phyloP scores from a whole-genome alignment of 179 eudicot genomes.

The Monotropa hypopitys region DNA sequence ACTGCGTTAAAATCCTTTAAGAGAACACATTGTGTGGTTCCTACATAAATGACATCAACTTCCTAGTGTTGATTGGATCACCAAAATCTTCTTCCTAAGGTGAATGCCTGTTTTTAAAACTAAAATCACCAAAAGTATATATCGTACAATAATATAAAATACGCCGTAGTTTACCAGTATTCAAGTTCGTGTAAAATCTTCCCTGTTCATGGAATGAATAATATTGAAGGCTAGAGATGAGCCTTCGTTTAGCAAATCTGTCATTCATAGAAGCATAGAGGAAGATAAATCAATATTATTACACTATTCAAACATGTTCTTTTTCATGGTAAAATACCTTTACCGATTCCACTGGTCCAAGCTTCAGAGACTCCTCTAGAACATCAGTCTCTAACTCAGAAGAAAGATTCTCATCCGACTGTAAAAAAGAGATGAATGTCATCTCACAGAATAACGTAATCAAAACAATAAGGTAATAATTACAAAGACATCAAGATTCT shows the following conservation, averaged over 20 bases:
- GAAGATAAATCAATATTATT: not conserved
- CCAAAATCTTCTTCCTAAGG: not conserved
- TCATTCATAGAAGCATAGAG: not conserved
- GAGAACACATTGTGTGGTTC: not conserved
- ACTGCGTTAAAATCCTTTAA: not conserved
- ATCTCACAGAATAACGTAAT: not conserved
- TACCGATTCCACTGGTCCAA: constrained; percentile 72
- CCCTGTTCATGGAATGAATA: not conserved
- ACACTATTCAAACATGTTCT: not conserved
- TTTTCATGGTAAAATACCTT: constrained; percentile 37
- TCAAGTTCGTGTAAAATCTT: not conserved
- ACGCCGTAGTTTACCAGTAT: not conserved
- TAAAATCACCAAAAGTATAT: not conserved
- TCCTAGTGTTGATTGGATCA: not conserved
- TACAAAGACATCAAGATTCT: not conserved
- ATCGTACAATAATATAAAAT: not conserved
- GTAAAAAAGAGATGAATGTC: constrained; percentile 14
- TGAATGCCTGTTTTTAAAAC: not conserved
- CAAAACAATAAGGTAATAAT: not conserved
- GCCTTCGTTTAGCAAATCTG: not conserved
- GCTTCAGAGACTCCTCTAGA: constrained; percentile 70
- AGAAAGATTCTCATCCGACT: constrained; percentile 61
- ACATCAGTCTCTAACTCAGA: constrained; percentile 74
- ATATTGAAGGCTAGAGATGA: not conserved
- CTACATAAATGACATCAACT: not conserved